Conservation (phyloP, 2,329 filamentous ascomycete species). For the Pseudocercospora fijiensis region DNA sequence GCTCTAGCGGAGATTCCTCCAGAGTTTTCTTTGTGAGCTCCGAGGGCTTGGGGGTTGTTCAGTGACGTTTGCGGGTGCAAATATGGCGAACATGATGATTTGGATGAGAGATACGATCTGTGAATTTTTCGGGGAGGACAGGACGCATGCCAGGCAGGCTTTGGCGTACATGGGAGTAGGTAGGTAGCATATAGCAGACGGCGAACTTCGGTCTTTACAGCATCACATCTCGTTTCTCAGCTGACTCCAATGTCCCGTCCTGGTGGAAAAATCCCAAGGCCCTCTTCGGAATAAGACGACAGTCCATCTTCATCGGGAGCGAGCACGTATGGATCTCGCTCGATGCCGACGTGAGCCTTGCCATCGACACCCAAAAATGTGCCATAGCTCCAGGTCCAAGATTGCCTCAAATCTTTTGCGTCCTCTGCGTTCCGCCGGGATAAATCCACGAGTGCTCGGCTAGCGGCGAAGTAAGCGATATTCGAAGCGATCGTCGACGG, state of each 20-base stretch:
- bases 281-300: too few species aligned
- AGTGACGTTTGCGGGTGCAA: not conserved
- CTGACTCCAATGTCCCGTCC: too few species aligned
- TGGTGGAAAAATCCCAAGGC: too few species aligned
- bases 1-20: too few species aligned
- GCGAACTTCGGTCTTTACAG: not conserved
- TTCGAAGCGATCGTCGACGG: constrained; percentile 53
- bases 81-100: not conserved
- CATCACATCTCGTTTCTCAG: not conserved
- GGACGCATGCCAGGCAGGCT: not conserved
- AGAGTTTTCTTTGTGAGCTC: too few species aligned
- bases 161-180: not conserved
- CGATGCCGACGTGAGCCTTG: constrained; percentile 56
- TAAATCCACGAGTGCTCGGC: constrained; percentile 45
- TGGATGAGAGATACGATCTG: not conserved
- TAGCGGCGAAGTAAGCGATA: constrained; percentile 52
- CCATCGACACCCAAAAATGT: too few species aligned
- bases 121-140: not conserved
- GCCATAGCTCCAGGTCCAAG: constrained; percentile 49
- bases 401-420: not conserved
- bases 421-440: not conserved
- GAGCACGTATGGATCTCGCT: constrained; percentile 45
- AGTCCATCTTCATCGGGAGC: not conserved
- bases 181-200: not conserved
- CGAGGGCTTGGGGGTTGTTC: not conserved